These are phyloP conservation scores for Rhizophagus prolifer DNA, from an alignment of 192 early-diverging fungal species.

Conservation along the genomic window DNA sequence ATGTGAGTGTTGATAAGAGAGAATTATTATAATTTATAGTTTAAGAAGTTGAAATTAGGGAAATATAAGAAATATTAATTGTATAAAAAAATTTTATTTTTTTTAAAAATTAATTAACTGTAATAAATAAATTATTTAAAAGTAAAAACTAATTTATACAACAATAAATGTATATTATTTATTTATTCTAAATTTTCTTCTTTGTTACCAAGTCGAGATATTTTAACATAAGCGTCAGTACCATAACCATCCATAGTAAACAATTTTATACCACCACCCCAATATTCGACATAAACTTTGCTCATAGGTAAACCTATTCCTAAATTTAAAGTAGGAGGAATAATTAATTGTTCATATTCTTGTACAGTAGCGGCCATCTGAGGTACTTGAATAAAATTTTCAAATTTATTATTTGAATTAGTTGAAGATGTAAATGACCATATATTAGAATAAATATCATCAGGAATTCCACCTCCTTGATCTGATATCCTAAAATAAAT, in stretches of 20 bases:
- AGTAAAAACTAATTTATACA: neutral
- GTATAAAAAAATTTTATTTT: no score
- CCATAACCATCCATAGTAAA: conserved; percentile 86
- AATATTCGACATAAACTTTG: conserved; percentile 91
- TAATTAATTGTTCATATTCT: conserved; percentile 48
- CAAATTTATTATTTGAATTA: conserved; percentile 42
- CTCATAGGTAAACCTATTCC: conserved; percentile 94
- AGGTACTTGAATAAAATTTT: conserved; percentile 72
- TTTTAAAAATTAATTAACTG: no score
- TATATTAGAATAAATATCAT: conserved; percentile 61
- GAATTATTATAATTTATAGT: no score
- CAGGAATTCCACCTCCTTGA: conserved; percentile 84
- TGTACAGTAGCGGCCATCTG: conserved; percentile 77
- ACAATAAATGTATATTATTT: no score
- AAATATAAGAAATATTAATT: no score
- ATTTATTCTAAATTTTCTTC: conserved; percentile 51
- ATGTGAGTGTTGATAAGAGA: neutral
- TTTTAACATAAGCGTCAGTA: conserved; percentile 85
- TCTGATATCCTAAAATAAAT: conserved; percentile 92
- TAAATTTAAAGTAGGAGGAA: conserved; percentile 48
- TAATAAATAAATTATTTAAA: neutral
- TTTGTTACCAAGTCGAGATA: conserved; percentile 71
- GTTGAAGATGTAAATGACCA: conserved; percentile 71
- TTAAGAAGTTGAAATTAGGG: no score
- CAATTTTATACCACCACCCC: conserved; percentile 85